Percentiles rank a stretch among this genome's conserved stretches.
Evolutionary conservation across 371 early-diverging fungal genomes (phyloP).

Genomic region (Syncephalastrum monosporum): DNA sequence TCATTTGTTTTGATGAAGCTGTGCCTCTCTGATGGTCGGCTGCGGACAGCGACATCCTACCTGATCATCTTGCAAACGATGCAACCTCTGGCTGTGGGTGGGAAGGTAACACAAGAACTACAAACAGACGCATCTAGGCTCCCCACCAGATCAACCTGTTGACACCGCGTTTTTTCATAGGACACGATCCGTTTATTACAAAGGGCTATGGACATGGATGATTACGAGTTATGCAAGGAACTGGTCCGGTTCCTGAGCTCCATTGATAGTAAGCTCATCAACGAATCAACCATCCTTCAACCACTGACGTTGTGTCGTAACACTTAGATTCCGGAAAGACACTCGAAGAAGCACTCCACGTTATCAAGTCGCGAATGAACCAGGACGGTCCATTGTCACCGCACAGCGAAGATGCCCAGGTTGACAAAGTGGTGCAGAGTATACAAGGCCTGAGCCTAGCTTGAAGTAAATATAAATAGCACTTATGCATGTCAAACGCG

Average conservation of each 20-base stretch:
- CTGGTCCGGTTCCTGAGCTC: slow-evolving; percentile 79
- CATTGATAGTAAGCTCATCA: slow-evolving; percentile 63
- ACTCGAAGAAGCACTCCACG: slow-evolving; percentile 38
- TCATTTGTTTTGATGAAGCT: slow-evolving; percentile 33
- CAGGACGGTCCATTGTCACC: slow-evolving; percentile 20
- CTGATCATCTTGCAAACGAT: slow-evolving; percentile 84
- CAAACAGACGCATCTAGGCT: background rate
- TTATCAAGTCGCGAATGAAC: slow-evolving; percentile 37
- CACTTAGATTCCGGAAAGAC: slow-evolving; percentile 37
- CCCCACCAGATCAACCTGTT: background rate
- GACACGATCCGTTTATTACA: slow-evolving; percentile 73
- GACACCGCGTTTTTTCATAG: slow-evolving; percentile 17
- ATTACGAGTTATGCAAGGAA: slow-evolving; percentile 82
- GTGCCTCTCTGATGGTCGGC: slow-evolving; percentile 65
- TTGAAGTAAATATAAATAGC: slow-evolving; percentile 1
- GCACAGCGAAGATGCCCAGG: slow-evolving; percentile 26
- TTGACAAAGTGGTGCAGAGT: slow-evolving; percentile 32
- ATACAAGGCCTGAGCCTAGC: slow-evolving; percentile 20
- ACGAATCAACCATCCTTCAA: too few species aligned
- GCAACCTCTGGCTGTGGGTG: slow-evolving; percentile 68
- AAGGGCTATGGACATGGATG: slow-evolving; percentile 71
- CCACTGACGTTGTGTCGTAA: too few species aligned
- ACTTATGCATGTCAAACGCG: background rate
- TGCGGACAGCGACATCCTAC: slow-evolving; percentile 83
- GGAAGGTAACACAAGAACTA: slow-evolving; percentile 39